Evolutionary conservation across 2,329 filamentous ascomycete species (phyloP), one percentile per base, ranked within the genome.

Genomic region (Fusarium proliferatum): DNA sequence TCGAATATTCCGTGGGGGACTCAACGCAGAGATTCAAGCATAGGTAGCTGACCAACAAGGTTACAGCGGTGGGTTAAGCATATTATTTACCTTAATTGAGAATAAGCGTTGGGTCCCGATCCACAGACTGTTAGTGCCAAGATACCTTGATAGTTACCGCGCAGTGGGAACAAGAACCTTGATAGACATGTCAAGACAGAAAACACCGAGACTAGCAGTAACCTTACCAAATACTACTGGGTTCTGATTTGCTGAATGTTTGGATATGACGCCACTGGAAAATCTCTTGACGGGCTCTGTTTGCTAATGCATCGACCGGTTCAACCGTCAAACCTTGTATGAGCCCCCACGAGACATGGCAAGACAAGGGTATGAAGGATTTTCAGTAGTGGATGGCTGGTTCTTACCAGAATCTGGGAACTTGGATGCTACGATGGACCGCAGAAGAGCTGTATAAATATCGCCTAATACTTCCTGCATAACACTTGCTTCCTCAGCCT

Each of bases 141-240:
- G 66, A 60, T 61, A 78, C 76, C 76, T 58, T 78, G 76, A 78
- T 78, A 75, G 76, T 41, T 67, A 60, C 55, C 46, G 57, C 56
- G 16, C 41, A 45, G 71, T 71, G 71, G 76, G 49, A 72, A 63
- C 61, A 64, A 59, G 76, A 77, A 78, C 76, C 76, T 62, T 64
- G 76, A 78, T 78, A 71, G 76, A 60, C 63, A 61, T 51, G 23
- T n/a, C 46, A 52, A 34, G 65, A 49, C 61, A 64, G 36, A 30
- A 10, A 58, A 6, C 49, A 58, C 57, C 57, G 39, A 58, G 52
- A 45, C 36, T 46, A 43, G 48, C 26, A 42, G 2, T 8, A 26
- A 59, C 21, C n/a, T 38, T 56, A 26, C 39, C 19, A 2, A 16
- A 21, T 15, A 39, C 26, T 46, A 0, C 1, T 2, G 3, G 2